Evolutionary conservation across 805 yeast species (phyloP).

Genomic region (Kodamaea hsintzibuensis): DNA sequence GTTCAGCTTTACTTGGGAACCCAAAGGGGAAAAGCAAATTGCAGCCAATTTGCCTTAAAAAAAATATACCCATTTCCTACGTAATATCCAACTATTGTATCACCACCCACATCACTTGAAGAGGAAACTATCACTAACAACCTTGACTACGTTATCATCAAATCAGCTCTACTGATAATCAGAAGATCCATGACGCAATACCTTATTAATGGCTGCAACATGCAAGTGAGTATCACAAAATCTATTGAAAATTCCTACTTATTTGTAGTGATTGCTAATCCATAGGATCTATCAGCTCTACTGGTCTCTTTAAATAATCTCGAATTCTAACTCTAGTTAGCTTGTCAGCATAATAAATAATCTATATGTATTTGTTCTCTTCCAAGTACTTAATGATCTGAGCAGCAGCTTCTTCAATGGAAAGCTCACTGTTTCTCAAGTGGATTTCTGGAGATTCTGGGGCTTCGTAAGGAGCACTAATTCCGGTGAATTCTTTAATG

Average conservation of each 20-base stretch:
- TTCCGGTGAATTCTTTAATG: slow-evolving; percentile 93
- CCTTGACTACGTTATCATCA: no score
- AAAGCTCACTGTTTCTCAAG: slow-evolving; percentile 62
- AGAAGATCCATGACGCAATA: no score
- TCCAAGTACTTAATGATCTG: slow-evolving; percentile 67
- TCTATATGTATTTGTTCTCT: slow-evolving; percentile 30
- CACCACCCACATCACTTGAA: no score
- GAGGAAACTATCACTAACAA: no score
- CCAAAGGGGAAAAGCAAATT: no score
- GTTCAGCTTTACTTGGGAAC: no score
- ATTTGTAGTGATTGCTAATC: no score
- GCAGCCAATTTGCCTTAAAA: no score
- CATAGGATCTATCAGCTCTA: no score
- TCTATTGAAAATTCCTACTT: background rate
- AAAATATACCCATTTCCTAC: no score
- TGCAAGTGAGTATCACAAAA: background rate
- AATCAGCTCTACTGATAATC: no score
- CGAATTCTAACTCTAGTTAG: background rate
- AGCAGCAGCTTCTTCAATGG: slow-evolving; percentile 81
- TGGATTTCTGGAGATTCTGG: slow-evolving; percentile 85
- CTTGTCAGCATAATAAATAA: background rate
- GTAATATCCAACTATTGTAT: no score
- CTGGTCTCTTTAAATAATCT: background rate
- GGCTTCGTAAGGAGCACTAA: slow-evolving; percentile 93
- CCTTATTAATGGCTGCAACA: background rate